Conservation (phyloP, 2,329 filamentous ascomycete species). For the Aspergillus bombycis region DNA sequence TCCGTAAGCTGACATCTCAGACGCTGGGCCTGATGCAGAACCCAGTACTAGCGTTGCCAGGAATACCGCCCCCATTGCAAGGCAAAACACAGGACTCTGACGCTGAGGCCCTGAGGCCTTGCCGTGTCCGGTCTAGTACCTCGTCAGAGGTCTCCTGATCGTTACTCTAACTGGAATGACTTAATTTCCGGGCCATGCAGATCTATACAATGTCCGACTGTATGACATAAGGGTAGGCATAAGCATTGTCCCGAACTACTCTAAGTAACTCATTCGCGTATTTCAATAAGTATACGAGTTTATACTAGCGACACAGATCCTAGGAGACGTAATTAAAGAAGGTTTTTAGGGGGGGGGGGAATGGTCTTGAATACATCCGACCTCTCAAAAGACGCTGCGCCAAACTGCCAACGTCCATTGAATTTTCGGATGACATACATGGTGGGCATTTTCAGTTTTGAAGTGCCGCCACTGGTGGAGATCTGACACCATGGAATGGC, state of each 20-base stretch:
- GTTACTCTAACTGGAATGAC: conserved; percentile 1
- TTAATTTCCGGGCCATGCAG: conserved; percentile 18
- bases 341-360: too few species aligned
- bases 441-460: conserved; percentile 2
- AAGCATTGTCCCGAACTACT: background rate
- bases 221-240: background rate
- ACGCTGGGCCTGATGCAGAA: background rate
- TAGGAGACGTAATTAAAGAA: background rate
- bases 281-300: background rate
- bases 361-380: background rate
- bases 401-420: background rate
- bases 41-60: background rate
- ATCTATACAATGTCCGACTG: conserved; percentile 4
- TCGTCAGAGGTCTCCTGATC: conserved; percentile 1
- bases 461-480: conserved; percentile 10
- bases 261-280: background rate
- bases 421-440: background rate
- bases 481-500: conserved; percentile 1
- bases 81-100: background rate
- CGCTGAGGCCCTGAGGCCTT: background rate
- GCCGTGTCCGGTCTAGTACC: background rate
- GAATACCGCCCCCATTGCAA: background rate
- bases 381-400: background rate
- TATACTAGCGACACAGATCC: background rate
- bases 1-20: background rate